Conservation (phyloP, 1,139 yeast genomes). For the Schwanniomyces etchellsii region DNA sequence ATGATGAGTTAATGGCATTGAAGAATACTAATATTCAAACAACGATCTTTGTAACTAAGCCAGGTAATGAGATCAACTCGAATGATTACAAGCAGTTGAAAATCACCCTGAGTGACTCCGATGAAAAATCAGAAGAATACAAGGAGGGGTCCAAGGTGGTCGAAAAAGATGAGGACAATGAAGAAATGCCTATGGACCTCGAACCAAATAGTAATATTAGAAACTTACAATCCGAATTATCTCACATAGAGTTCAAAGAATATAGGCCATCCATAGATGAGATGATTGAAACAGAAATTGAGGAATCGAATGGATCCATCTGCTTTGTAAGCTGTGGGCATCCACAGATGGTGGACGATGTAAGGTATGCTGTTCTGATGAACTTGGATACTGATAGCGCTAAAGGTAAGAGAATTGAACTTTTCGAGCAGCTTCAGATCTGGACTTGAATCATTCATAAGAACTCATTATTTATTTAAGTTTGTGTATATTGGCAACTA, state of each 20-base stretch:
- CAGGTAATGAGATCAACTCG: slow-evolving; percentile 9
- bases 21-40: slow-evolving; percentile 20
- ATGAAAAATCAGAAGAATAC: no score
- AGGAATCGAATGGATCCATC: slow-evolving; percentile 26
- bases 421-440: slow-evolving; percentile 34
- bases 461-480: no score
- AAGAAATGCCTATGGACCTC: slow-evolving; percentile 2
- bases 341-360: slow-evolving; percentile 45
- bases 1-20: slow-evolving; percentile 24
- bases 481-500: no score
- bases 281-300: slow-evolving; percentile 22
- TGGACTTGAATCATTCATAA: slow-evolving; percentile 33
- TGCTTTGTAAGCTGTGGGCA: slow-evolving; percentile 52
- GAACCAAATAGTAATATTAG: slow-evolving; percentile 1
- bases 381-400: slow-evolving; percentile 18
- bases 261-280: slow-evolving; percentile 29
- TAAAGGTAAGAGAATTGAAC: slow-evolving; percentile 26
- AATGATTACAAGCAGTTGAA: slow-evolving; percentile 10
- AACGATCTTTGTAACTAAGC: slow-evolving; percentile 28
- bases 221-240: slow-evolving; percentile 1
- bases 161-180: slow-evolving; percentile 8
- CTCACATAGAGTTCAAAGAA: slow-evolving; percentile 22
- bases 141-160: slow-evolving; percentile 13
- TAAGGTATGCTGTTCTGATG: slow-evolving; percentile 32
- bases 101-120: slow-evolving; percentile 3